Percentiles rank a stretch among this genome's conserved stretches.
Conservation (phyloP, 106 monocot species). For the Dactylorhiza incarnata region DNA sequence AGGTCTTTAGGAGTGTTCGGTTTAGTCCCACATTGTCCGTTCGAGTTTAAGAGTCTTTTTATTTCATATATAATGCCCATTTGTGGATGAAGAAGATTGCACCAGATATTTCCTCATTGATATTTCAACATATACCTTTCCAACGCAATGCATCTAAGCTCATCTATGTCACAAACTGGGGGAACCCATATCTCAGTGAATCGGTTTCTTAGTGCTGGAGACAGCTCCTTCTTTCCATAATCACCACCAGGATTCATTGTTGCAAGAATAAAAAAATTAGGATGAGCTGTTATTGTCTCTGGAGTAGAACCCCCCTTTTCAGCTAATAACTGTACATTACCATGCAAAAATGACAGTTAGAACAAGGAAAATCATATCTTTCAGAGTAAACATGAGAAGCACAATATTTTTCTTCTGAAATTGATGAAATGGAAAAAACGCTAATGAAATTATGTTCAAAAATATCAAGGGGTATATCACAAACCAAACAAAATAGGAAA, state of each 20-base stretch:
- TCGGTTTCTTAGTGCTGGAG: conserved; percentile 87
- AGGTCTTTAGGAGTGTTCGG: too few species aligned
- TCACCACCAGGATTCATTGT: conserved; percentile 99
- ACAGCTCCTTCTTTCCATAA: conserved; percentile 95
- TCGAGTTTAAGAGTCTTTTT: too few species aligned
- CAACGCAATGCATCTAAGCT: conserved; percentile 55
- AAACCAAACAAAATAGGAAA: not conserved
- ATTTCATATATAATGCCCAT: too few species aligned
- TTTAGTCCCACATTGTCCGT: too few species aligned
- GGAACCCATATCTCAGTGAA: conserved; percentile 98
- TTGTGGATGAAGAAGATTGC: too few species aligned
- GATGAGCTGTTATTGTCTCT: conserved; percentile 61
- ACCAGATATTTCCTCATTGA: too few species aligned
- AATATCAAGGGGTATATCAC: not conserved
- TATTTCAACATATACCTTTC: conserved; percentile 26
- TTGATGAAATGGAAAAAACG: not conserved
- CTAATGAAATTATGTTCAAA: not conserved
- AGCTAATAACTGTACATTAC: conserved; percentile 55
- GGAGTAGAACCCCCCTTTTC: conserved; percentile 80
- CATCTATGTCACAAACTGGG: conserved; percentile 55
- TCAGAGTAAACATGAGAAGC: not conserved
- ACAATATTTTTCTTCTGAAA: not conserved
- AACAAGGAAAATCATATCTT: not conserved
- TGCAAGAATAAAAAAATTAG: conserved; percentile 76
- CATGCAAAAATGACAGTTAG: not conserved